Conservation (phyloP, 805 yeast species). For the Suhomyces faveliae region DNA sequence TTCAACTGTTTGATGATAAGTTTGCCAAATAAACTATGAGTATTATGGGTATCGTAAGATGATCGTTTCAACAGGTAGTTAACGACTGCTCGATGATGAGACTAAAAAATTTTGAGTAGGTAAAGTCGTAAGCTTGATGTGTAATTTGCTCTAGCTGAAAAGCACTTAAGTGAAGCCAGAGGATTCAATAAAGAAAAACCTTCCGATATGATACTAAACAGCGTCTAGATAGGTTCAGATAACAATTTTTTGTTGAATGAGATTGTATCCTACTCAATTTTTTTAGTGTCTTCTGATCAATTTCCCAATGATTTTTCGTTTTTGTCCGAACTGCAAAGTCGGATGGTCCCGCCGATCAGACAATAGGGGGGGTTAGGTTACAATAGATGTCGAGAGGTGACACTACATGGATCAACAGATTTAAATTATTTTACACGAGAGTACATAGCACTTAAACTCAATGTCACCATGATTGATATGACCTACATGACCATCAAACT, state of each 20-base stretch:
- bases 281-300: constrained; percentile 15
- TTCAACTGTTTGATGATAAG: neutral
- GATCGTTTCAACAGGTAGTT: neutral
- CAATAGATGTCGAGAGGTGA: neutral
- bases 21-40: neutral
- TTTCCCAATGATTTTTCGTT: constrained; percentile 13
- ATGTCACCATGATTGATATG: neutral
- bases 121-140: neutral
- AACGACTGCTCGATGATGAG: neutral
- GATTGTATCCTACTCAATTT: neutral
- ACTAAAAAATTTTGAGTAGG: neutral
- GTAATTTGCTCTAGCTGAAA: neutral
- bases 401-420: neutral
- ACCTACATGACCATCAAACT: neutral
- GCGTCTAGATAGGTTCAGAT: neutral
- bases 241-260: neutral
- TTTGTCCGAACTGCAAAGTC: neutral
- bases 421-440: neutral
- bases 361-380: constrained; percentile 1
- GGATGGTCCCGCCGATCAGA: neutral
- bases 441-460: neutral
- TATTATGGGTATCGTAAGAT: neutral
- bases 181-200: neutral
- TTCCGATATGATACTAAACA: neutral
- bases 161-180: neutral